Percentiles rank a stretch among this genome's conserved stretches.
Conservation (phyloP, 805 yeast genomes). For the Priceomyces castillae region DNA sequence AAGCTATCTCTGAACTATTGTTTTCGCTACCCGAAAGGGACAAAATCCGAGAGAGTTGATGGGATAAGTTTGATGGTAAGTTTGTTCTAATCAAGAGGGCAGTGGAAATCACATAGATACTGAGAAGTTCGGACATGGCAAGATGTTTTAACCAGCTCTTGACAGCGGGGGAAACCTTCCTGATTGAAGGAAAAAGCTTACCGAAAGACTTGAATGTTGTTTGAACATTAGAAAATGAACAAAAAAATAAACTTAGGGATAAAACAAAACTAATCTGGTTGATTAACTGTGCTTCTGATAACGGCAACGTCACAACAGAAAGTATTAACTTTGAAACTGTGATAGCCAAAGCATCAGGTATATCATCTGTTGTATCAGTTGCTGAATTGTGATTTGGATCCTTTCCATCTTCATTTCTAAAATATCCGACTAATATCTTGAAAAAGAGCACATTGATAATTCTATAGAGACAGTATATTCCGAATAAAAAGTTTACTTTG, state of each 20-base stretch:
- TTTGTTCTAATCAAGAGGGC: constrained; percentile 48
- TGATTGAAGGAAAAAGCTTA: constrained; percentile 24
- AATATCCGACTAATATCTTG: constrained; percentile 34
- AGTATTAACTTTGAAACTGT: constrained; percentile 43
- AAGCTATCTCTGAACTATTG: constrained; percentile 18
- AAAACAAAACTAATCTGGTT: constrained; percentile 49
- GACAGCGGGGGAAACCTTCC: constrained; percentile 13
- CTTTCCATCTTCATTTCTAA: constrained; percentile 3
- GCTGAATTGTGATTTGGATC: constrained; percentile 1
- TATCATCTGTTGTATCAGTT: constrained; percentile 28
- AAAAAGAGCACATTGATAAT: constrained; percentile 40
- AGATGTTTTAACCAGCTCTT: constrained; percentile 37
- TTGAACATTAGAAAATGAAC: constrained; percentile 64
- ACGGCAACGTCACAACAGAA: constrained; percentile 23
- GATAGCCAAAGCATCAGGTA: constrained; percentile 48
- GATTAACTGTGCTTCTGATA: constrained; percentile 39
- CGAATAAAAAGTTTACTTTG: constrained; percentile 24
- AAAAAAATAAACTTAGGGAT: constrained; percentile 56
- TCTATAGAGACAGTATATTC: constrained; percentile 50
- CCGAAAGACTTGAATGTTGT: constrained; percentile 56
- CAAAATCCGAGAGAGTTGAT: constrained; percentile 37
- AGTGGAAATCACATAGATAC: constrained; percentile 52
- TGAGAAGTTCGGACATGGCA: constrained; percentile 44
- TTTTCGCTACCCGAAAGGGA: constrained; percentile 32
- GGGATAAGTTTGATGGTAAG: constrained; percentile 44